Evolutionary conservation across 116 monocot species (phyloP).

Genomic region (Zostera marina): DNA sequence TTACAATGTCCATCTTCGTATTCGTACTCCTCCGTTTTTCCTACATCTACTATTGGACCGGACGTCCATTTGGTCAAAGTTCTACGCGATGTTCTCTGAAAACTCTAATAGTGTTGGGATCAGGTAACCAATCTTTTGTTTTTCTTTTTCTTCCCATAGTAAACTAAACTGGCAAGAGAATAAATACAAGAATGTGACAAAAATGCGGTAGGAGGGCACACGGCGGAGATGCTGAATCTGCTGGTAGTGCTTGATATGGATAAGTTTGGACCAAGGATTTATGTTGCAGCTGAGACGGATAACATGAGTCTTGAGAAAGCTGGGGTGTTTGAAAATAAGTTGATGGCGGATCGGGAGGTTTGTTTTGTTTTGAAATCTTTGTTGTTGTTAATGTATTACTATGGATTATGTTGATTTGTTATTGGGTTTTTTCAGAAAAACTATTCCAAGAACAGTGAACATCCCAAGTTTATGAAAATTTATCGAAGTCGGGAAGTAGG

Average conservation of each 20-base stretch:
- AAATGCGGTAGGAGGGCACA: constrained; percentile 58
- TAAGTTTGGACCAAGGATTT: constrained; percentile 48
- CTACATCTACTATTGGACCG: too few relatives aligned
- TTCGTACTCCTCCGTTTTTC: too few relatives aligned
- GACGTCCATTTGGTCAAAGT: too few relatives aligned
- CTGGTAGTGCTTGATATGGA: constrained; percentile 72
- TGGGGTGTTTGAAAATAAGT: too few relatives aligned
- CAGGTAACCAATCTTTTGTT: constrained; percentile 1
- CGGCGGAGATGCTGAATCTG: too few relatives aligned
- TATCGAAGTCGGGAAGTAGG: constrained; percentile 95
- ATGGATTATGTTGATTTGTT: neutral
- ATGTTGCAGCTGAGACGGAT: constrained; percentile 63
- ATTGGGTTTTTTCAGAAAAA: too few relatives aligned
- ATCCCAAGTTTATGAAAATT: constrained; percentile 52
- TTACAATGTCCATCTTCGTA: too few relatives aligned
- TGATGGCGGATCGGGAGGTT: constrained; percentile 8
- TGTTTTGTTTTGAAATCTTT: neutral
- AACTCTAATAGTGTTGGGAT: constrained; percentile 5
- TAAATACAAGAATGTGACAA: too few relatives aligned
- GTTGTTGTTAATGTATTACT: neutral
- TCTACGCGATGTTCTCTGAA: too few relatives aligned
- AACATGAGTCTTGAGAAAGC: constrained; percentile 87
- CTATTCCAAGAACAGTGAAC: neutral
- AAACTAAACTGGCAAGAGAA: neutral
- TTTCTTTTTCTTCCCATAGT: neutral